Evolutionary conservation across 2,329 filamentous ascomycete genomes (phyloP).

Genomic region (Alternaria rosae): DNA sequence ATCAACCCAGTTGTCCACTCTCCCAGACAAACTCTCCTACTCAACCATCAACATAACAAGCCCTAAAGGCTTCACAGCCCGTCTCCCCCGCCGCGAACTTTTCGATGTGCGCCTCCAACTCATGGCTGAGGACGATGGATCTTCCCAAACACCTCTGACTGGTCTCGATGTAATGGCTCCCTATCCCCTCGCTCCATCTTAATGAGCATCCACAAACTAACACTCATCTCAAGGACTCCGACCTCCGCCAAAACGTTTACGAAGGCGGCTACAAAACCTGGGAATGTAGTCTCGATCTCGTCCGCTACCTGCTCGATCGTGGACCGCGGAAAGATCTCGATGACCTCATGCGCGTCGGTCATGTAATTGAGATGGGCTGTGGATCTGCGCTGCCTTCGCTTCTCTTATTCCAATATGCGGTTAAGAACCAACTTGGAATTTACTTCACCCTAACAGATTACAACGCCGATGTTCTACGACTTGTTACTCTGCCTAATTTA

Average conservation of each 20-base stretch:
- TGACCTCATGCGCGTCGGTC: constrained; percentile 57
- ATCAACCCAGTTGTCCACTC: constrained; percentile 56
- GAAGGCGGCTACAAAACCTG: constrained; percentile 90
- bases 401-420: constrained; percentile 70
- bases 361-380: constrained; percentile 72
- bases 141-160: constrained; percentile 35
- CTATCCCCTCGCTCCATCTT: neutral
- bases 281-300: constrained; percentile 84
- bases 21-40: constrained; percentile 80
- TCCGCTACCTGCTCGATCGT: constrained; percentile 66
- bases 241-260: constrained; percentile 82
- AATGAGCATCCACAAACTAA: constrained; percentile 22
- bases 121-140: constrained; percentile 70
- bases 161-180: constrained; percentile 32
- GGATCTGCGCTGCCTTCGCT: constrained; percentile 78
- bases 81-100: constrained; percentile 75
- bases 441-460: constrained; percentile 78
- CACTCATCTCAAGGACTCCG: constrained; percentile 56
- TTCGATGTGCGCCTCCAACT: constrained; percentile 84
- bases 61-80: constrained; percentile 62
- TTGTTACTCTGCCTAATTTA: constrained; percentile 82
- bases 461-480: constrained; percentile 77
- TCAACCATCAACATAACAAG: constrained; percentile 66
- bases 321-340: constrained; percentile 59
- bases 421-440: constrained; percentile 59